Conservation (phyloP, 164 flowering plant genomes). For the Tetrastigma voinierianum region DNA sequence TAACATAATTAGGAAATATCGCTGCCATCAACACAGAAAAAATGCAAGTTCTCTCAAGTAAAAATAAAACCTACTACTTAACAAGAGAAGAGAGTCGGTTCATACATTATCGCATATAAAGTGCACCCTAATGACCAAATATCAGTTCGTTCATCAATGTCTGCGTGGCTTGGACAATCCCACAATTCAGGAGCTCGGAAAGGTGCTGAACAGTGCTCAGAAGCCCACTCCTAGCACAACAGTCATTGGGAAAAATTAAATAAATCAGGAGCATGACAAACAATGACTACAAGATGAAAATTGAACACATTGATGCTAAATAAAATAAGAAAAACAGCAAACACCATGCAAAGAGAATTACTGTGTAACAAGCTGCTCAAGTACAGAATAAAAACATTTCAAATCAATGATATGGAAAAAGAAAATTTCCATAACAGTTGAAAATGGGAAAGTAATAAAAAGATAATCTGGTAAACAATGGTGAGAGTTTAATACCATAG, state of each 20-base stretch:
- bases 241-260: background rate
- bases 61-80: background rate
- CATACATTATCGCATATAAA: constrained; percentile 91
- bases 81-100: constrained; percentile 3
- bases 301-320: background rate
- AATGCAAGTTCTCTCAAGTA: background rate
- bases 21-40: background rate
- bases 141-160: constrained; percentile 95
- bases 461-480: background rate
- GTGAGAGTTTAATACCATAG: background rate
- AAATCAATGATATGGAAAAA: background rate
- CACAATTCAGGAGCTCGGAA: constrained; percentile 95
- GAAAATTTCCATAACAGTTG: background rate
- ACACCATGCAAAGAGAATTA: background rate
- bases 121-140: constrained; percentile 98
- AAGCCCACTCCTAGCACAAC: constrained; percentile 90
- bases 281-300: background rate
- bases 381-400: background rate
- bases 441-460: background rate
- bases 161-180: constrained; percentile 96
- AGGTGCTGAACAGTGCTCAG: constrained; percentile 97
- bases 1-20: too few species aligned
- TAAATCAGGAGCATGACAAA: constrained; percentile 7
- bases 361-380: background rate
- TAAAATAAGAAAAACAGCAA: too few species aligned